Percentiles rank a stretch among this genome's conserved stretches.
These are phyloP conservation scores for Talaromyces rugulosus DNA, from an alignment of 2,329 filamentous ascomycete species.

Conservation along the genomic window DNA sequence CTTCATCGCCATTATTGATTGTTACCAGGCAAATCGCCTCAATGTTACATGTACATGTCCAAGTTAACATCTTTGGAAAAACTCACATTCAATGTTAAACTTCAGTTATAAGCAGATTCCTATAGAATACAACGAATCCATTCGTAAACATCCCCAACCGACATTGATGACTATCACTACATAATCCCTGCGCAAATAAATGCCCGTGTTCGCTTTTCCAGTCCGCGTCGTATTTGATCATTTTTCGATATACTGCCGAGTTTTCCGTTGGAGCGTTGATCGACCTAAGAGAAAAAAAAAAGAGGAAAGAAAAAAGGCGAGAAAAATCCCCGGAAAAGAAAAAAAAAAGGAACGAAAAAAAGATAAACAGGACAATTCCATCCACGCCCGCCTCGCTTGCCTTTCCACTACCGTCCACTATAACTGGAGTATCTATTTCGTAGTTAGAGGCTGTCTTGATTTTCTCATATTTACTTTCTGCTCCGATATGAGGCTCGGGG, in stretches of 20 bases:
- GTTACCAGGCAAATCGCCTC: no score
- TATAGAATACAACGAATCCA: background rate
- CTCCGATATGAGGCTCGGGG: constrained; percentile 9
- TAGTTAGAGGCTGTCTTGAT: constrained; percentile 12
- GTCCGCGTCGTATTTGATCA: background rate
- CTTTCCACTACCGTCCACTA: constrained; percentile 33
- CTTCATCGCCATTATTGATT: no score
- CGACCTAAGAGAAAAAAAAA: constrained; percentile 1
- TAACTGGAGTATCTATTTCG: constrained; percentile 33
- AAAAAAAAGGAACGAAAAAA: constrained; percentile 15
- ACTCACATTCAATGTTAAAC: no score
- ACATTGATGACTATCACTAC: background rate
- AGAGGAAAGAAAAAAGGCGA: background rate
- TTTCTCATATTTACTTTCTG: background rate
- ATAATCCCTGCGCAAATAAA: background rate
- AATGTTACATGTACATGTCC: background rate
- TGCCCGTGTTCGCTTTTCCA: background rate
- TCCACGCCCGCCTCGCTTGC: constrained; percentile 29
- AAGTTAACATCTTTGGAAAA: no score
- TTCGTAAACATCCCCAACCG: background rate
- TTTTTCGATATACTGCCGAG: background rate
- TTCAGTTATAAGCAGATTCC: background rate
- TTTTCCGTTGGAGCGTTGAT: background rate
- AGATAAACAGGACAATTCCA: constrained; percentile 20
- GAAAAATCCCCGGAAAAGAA: constrained; percentile 5